Evolutionary conservation across 2,329 filamentous ascomycete genomes (phyloP), one percentile per base, ranked within the genome.

Genomic region (Ceratocystis alfenasii): DNA sequence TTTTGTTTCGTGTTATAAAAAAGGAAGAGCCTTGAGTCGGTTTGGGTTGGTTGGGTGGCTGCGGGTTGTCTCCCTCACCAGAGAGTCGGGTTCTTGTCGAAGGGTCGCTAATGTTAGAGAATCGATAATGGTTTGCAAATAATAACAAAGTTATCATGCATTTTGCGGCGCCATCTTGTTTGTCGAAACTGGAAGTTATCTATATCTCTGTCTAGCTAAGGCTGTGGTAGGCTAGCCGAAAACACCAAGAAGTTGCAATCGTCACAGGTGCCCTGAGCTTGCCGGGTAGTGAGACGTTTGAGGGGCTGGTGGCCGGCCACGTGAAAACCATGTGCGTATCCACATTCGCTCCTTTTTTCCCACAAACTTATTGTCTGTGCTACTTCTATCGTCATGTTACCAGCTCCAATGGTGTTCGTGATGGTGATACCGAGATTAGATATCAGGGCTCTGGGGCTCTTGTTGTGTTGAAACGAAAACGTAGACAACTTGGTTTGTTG

Each of bases 1-100:
- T 36, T 59, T 33, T 59, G 55, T 59, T 59, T 59, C 55, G 55
- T 33, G 55, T 30, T 59, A n/a, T 59, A 59, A 59, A 59, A 59
- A 33, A 59, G 33, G 28, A 36, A 7, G 55, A n/a, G 53, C 8
- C 12, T 57, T 57, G 22, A n/a, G 22, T 25, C 22, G 5, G 12
- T 8, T n/a, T 53, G 48, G 48, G 3, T 25, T 20, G 48, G 48
- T 53, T 53, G 17, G n/a, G 28, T 59, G 8, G 15, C 25, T 55
- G 50, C 48, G n/a, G n/a, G n/a, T n/a, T 20, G 48, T 25, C 48
- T 8, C 7, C n/a, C 48, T 53, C 22, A 53, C 48, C 22, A 53
- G n/a, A 53, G 48, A 53, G 48, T 53, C 36, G 36, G 36, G 36
- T 41, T 41, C 36, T 41, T 15, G 36, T 41, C 36, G 36, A 41